Evolutionary conservation across 331 rosid species (phyloP).

Genomic region (Stylosanthes scabra): DNA sequence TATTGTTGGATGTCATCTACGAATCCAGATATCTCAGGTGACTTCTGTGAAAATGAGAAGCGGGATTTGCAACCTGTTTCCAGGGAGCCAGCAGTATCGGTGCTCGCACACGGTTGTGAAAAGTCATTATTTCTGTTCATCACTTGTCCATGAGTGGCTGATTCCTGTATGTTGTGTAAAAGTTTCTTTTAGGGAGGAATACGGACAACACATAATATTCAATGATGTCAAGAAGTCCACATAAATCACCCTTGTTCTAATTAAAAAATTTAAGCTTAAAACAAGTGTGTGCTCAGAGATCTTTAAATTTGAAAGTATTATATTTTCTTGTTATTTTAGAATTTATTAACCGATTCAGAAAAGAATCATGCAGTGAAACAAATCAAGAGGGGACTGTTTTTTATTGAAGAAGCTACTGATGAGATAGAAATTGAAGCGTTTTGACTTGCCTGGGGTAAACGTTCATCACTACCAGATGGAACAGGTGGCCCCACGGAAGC

Average conservation of each 20-base stretch:
- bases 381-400: no score
- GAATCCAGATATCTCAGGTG: slow-evolving; percentile 49
- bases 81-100: slow-evolving; percentile 29
- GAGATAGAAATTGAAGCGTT: slow-evolving; percentile 42
- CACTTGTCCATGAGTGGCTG: slow-evolving; percentile 34
- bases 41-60: slow-evolving; percentile 68
- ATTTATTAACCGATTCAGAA: no score
- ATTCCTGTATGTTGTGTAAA: slow-evolving; percentile 49
- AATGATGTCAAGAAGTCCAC: no score
- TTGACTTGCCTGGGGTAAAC: slow-evolving; percentile 61
- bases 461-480: slow-evolving; percentile 40
- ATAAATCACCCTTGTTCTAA: no score
- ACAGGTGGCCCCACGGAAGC: slow-evolving; percentile 52
- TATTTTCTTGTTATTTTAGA: no score
- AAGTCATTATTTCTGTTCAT: slow-evolving; percentile 16
- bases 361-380: no score
- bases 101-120: slow-evolving; percentile 41
- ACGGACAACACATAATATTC: no score
- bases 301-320: no score
- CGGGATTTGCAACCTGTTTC: slow-evolving; percentile 44
- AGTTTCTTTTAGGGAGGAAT: not conserved
- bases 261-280: no score
- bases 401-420: slow-evolving; percentile 31
- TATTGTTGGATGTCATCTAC: slow-evolving; percentile 68
- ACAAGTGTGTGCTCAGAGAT: slow-evolving; percentile 23